A percentile compares a stretch with the other conserved stretches of the same genome.
Evolutionary conservation across 257 asterid species (phyloP).

Genomic region (Gentiana straminea): DNA sequence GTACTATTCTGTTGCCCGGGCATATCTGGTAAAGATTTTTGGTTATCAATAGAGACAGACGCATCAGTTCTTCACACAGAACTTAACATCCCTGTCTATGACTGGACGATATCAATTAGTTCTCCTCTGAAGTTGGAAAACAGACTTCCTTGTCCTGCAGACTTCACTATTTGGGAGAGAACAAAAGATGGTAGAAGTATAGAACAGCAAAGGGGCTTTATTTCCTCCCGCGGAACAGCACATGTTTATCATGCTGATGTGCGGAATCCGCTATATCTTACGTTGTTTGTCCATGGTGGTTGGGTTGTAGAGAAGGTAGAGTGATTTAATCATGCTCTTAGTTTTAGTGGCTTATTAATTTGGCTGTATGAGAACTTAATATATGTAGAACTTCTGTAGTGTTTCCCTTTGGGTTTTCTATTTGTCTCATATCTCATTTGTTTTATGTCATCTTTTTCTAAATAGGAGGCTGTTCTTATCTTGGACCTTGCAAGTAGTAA

Average conservation of each 20-base stretch:
- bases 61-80: conserved; percentile 92
- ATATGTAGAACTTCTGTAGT: neutral
- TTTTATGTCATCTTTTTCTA: conserved; percentile 3
- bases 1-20: conserved; percentile 80
- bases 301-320: conserved; percentile 96
- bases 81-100: conserved; percentile 79
- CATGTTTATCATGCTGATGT: conserved; percentile 85
- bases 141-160: conserved; percentile 87
- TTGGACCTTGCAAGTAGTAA: conserved; percentile 65
- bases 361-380: conserved; percentile 7
- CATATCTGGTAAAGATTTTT: conserved; percentile 55
- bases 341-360: conserved; percentile 8
- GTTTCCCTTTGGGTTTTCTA: neutral
- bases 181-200: conserved; percentile 58
- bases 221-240: conserved; percentile 68
- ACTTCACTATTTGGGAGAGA: conserved; percentile 69
- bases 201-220: conserved; percentile 69
- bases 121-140: conserved; percentile 92
- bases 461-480: conserved; percentile 72
- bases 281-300: conserved; percentile 70
- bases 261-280: conserved; percentile 68
- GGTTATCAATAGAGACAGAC: conserved; percentile 85
- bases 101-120: conserved; percentile 87
- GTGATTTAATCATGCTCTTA: conserved; percentile 8
- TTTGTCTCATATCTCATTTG: neutral